Evolutionary conservation across 2,329 filamentous ascomycete genomes (phyloP).

Genomic region (Colletotrichum aenigma): DNA sequence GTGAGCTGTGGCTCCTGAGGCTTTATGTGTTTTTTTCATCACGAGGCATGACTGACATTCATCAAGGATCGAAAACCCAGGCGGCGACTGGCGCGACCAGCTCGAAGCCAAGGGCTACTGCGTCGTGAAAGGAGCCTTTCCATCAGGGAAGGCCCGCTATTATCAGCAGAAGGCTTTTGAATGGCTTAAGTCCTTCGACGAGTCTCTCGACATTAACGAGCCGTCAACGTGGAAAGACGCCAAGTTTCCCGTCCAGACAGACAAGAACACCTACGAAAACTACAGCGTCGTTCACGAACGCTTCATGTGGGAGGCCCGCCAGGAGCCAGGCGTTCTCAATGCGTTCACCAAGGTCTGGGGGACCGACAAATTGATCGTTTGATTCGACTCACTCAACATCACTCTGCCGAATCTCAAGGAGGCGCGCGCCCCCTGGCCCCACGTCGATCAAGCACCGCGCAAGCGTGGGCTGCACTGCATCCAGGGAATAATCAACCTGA

Average conservation of each 20-base stretch:
- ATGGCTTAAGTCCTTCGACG: background rate
- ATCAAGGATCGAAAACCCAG: background rate
- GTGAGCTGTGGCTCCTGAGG: background rate
- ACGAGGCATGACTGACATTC: background rate
- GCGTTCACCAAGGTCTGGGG: background rate
- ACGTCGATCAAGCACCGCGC: background rate
- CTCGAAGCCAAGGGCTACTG: background rate
- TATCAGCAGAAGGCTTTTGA: background rate
- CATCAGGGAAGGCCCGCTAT: background rate
- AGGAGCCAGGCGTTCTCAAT: background rate
- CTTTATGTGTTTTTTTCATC: fast-evolving
- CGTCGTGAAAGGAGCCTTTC: background rate
- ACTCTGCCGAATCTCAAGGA: background rate
- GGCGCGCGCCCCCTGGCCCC: background rate
- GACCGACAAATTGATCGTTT: background rate
- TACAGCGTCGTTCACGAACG: background rate
- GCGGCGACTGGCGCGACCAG: background rate
- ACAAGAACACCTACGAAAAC: background rate
- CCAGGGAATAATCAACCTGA: background rate
- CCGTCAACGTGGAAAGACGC: background rate
- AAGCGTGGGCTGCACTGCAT: background rate
- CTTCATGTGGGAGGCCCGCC: background rate
- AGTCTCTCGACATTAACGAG: background rate
- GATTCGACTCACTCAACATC: background rate
- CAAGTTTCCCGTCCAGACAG: background rate